phyloP scores from a whole-genome alignment of 2,329 filamentous ascomycete species.

The Fusarium metavorans region DNA sequence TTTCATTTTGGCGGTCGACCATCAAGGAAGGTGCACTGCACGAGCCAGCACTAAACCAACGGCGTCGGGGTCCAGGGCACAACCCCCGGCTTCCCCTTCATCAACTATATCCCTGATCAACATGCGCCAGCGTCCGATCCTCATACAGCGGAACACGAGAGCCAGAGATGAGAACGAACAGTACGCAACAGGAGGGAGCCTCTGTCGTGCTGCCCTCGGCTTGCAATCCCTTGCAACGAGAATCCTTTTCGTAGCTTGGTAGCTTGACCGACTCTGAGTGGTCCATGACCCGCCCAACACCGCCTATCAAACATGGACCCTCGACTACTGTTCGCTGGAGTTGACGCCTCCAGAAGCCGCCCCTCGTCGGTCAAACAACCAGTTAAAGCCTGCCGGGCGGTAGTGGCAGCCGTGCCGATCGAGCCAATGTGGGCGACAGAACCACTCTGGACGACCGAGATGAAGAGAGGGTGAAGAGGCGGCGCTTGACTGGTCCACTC shows the following conservation, averaged over 20 bases:
- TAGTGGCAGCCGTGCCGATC: conserved; percentile 33
- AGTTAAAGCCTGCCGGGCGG: conserved; percentile 26
- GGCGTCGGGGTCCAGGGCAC: conserved; percentile 10
- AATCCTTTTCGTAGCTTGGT: not conserved
- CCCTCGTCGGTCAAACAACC: conserved; percentile 27
- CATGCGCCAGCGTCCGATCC: conserved; percentile 41
- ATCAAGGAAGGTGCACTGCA: conserved; percentile 22
- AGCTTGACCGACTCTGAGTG: conserved; percentile 14
- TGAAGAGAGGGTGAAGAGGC: conserved; percentile 37
- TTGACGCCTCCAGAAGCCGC: conserved; percentile 29
- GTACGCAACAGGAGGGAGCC: conserved; percentile 11
- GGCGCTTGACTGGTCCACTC: conserved; percentile 39
- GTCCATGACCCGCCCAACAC: conserved; percentile 4
- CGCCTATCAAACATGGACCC: conserved; percentile 14
- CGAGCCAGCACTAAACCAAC: conserved; percentile 13
- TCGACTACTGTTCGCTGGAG: conserved; percentile 32
- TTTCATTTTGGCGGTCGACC: conserved; percentile 20
- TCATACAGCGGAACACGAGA: conserved; percentile 21
- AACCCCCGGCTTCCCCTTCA: conserved; percentile 23
- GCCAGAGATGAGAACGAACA: conserved; percentile 15
- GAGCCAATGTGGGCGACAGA: conserved; percentile 30
- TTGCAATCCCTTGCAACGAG: not conserved
- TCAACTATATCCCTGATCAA: conserved; percentile 40
- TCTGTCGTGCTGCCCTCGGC: not conserved
- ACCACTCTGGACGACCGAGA: conserved; percentile 43